These are phyloP conservation scores for Daldinia grandis DNA, from an alignment of 495 filamentous ascomycete species.

Conservation along the genomic window DNA sequence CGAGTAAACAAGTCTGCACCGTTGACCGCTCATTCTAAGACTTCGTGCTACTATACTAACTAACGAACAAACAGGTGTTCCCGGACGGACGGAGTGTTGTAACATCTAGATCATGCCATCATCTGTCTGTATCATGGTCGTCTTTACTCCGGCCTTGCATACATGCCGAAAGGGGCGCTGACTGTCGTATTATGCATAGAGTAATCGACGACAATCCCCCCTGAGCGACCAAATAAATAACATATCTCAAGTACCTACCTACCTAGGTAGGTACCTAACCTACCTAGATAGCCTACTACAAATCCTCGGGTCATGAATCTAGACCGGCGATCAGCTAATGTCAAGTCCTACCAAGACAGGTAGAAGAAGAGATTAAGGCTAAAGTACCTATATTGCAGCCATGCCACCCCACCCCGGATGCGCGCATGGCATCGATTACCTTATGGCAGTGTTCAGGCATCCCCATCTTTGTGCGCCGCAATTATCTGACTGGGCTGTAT, in stretches of 20 bases:
- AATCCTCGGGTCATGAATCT: background rate
- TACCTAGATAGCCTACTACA: background rate
- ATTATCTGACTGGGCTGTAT: background rate
- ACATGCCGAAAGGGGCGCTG: slow-evolving; percentile 28
- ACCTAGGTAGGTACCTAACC: background rate
- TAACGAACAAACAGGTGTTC: slow-evolving; percentile 9
- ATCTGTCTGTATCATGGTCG: background rate
- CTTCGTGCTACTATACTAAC: slow-evolving; percentile 3
- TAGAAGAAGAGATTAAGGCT: background rate
- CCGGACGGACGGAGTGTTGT: slow-evolving; percentile 15
- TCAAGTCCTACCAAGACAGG: background rate
- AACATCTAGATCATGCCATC: slow-evolving; percentile 27
- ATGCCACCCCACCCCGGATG: background rate
- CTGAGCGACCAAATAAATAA: background rate
- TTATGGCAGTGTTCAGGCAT: background rate
- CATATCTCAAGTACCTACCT: background rate
- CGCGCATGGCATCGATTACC: background rate
- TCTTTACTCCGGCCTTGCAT: slow-evolving; percentile 17
- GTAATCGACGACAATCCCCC: background rate
- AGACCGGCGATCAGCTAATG: background rate
- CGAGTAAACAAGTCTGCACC: slow-evolving; percentile 14
- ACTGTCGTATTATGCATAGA: slow-evolving; percentile 22
- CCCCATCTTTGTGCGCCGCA: background rate
- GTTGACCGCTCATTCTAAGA: slow-evolving; percentile 22
- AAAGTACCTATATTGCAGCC: background rate